phyloP scores from a whole-genome alignment of 2,329 filamentous ascomycete species.

The Monosporascus sp. region DNA sequence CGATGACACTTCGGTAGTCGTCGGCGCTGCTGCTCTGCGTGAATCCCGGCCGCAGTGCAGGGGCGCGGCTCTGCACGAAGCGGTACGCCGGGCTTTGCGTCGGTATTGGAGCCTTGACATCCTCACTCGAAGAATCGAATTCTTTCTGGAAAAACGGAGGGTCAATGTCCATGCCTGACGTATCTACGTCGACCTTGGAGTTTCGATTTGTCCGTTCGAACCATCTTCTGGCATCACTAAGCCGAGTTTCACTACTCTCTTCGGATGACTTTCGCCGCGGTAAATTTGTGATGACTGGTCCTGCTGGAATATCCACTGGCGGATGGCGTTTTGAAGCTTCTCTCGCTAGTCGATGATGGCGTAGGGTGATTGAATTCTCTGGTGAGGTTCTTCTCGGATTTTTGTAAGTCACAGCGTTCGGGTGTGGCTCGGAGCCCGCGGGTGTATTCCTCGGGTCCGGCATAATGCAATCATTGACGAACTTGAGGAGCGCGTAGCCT shows the following conservation, averaged over 20 bases:
- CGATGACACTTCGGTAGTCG: slow-evolving; percentile 77
- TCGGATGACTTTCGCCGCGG: slow-evolving; percentile 39
- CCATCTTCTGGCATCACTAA: slow-evolving; percentile 49
- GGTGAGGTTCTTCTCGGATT: slow-evolving; percentile 36
- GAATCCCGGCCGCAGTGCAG: slow-evolving; percentile 25
- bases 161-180: slow-evolving; percentile 46
- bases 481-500: slow-evolving; percentile 11
- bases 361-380: slow-evolving; percentile 42
- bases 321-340: slow-evolving; percentile 29
- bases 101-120: slow-evolving; percentile 18
- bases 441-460: slow-evolving; percentile 19
- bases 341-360: slow-evolving; percentile 39
- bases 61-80: slow-evolving; percentile 14
- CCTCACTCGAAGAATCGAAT: slow-evolving; percentile 47
- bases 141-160: slow-evolving; percentile 52
- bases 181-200: slow-evolving; percentile 36
- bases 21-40: slow-evolving; percentile 59
- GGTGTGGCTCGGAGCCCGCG: slow-evolving; percentile 14
- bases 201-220: slow-evolving; percentile 51
- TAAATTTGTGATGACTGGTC: slow-evolving; percentile 10
- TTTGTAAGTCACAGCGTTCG: slow-evolving; percentile 17
- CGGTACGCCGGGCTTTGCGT: slow-evolving; percentile 21
- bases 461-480: slow-evolving; percentile 16
- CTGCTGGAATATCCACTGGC: slow-evolving; percentile 8
- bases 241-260: slow-evolving; percentile 43